Evolutionary conservation across 163 green algal species (phyloP), one percentile per base, ranked within the genome.

Genomic region (Scenedesmus sp.): DNA sequence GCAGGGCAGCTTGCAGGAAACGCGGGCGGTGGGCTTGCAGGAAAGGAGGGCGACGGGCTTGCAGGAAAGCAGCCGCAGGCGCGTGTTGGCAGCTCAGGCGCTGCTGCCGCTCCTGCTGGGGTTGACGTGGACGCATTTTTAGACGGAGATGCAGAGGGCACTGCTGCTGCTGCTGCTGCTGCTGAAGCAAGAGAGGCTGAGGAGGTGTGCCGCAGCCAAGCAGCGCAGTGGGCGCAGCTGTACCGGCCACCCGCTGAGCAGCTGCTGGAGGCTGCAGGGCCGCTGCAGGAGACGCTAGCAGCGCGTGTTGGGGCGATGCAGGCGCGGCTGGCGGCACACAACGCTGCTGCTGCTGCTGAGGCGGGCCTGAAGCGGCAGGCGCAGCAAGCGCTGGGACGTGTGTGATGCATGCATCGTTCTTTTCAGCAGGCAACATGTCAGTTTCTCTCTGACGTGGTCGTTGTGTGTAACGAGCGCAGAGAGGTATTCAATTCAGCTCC

Each of bases 291-390:
- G 52, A 15, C 34, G 54, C 73, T 91, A n/a, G 82, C 70, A 5
- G 13, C 13, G 1, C 66, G 73, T 7, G 87, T 91, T 12, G 56
- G 34, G 34, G 87, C 55, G 34, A 86, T 85, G 73, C 87, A 91
- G 87, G 55, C 55, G 54, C 77, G 87, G 73, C 87, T 91, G 74
- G 73, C 73, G n/a, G n/a, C 10, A 10, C 87, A 91, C n/a, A 86
- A 91, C 46, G 73, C 73, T 4, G 77, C 77, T 9, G 77, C 77
- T 57, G 77, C 77, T 57, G 77, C 77, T n/a, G 77, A 85, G 34
- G 77, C 46, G 12, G 70, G 1, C 1, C 23, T 79, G 23, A 46
- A 79, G 70, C 23, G 70, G 20, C 23, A 79, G 20, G 70, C 70
- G 4, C 46, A 23, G 70, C 70, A 79, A 23, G 70, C 70, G 18